Base-by-base conservation (phyloP, 148 eudicot species). In the Vaccinium macrocarpon region DNA sequence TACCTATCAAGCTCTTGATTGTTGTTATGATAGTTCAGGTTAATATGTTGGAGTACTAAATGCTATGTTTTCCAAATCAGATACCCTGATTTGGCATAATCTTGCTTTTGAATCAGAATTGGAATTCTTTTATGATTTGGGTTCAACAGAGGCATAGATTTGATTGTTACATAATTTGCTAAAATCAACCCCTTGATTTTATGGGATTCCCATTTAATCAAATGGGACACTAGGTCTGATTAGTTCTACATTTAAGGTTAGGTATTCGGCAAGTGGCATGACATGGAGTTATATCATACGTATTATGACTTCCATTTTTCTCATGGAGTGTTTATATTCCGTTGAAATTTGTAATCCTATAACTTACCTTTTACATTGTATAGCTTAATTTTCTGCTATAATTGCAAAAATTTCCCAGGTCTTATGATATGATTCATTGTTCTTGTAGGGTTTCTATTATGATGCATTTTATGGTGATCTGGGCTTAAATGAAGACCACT, bases 401-500 rank as follows among this genome's bases (percentile, higher is more conserved):
- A 78, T 19, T 81, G 87, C 74, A 35, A n/a, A n/a, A 38, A 6
- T 76, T 21, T 6, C 38, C 14, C 38, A 53, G 49, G 15, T 76
- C 57, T 76, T 29, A 50, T 52, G 46, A 76, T 64, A 71, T 51
- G 57, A 42, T 52, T 61, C 46, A 55, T 48, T 25, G 64, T 35
- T 78, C 70, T 76, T 84, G 55, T 90, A 97, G 98, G 99, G 99
- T 71, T 97, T 95, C 85, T 97, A 89, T 84, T 97, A 97, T 88
- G 99, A 97, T 91, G 98, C 93, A 68, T 95, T 91, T 87, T 97
- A 97, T 90, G 99, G 95, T 84, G 98, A 95, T 3, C 85, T 91
- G 90, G 91, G 98, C 82, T 88, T 95, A 88, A 97, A 97, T 79
- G 99, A 97, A 81, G 99, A 93, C 78, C 96, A 97, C 81, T 97